These are phyloP conservation scores for Citrus glauca DNA, from an alignment of 345 rosid genomes.

Conservation along the genomic window DNA sequence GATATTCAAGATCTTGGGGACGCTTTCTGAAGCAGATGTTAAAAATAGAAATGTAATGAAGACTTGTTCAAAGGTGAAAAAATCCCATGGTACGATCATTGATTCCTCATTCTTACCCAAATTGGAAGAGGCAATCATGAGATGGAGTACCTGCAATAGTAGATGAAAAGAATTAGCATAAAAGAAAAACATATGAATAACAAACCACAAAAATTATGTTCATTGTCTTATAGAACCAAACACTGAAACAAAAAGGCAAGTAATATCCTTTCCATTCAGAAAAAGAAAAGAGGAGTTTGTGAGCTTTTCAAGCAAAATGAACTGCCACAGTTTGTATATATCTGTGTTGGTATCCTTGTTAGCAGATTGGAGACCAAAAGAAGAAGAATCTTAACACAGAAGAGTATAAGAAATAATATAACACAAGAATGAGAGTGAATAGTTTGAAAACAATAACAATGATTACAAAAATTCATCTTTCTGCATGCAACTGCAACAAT, in stretches of 20 bases:
- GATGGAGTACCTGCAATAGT: slow-evolving; percentile 36
- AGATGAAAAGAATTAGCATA: not conserved
- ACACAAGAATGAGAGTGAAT: not conserved
- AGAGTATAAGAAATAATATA: not conserved
- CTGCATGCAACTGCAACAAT: not conserved
- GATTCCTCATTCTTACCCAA: slow-evolving; percentile 28
- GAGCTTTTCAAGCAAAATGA: not conserved
- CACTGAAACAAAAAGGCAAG: not conserved
- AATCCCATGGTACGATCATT: not conserved
- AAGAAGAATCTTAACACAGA: not conserved
- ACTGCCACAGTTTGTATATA: not conserved
- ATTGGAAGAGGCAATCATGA: slow-evolving; percentile 42
- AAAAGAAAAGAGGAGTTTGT: not conserved
- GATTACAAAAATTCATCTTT: not conserved
- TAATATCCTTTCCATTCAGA: not conserved
- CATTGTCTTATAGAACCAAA: not conserved
- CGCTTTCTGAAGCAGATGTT: not conserved
- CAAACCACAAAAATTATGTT: not conserved
- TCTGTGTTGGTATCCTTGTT: not conserved
- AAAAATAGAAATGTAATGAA: not conserved
- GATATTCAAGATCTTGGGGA: not conserved
- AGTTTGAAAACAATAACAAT: not conserved
- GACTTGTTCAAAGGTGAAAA: not conserved
- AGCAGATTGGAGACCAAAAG: not conserved
- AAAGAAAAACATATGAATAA: not conserved